Base-by-base conservation (phyloP, 2,329 filamentous ascomycete genomes). In the Alternaria gansuensis region DNA sequence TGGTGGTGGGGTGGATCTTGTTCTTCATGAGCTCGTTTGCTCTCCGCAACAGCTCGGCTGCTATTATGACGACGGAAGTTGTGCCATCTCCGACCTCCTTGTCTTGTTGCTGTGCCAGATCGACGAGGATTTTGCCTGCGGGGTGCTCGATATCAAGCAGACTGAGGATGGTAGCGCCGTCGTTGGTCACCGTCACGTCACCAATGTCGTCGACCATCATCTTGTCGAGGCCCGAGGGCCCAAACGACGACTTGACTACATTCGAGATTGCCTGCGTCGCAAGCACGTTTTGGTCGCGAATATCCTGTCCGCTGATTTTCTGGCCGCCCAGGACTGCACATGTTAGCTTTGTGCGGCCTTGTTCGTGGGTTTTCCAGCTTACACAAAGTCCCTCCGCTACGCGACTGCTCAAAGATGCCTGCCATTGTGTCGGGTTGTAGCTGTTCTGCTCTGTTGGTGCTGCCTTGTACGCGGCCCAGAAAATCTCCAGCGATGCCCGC, bases 121-220 rank as follows among this genome's bases (percentile, higher is more conserved):
- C 95, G 69, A 99, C 95, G 66, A 99, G 85, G 68, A 99, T 99
- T 87, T 97, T 98, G 77, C 95, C 95, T 56, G 95, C 95, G 54
- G 95, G 95, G 81, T 99, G 93, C 79, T 99, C 94, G 75, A 99
- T 93, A 76, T 98, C 95, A 76, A 99, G 87, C 75, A 99, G 85
- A 78, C 88, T 92, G 68, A 99, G 87, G 74, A 99, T 99, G 33
- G 95, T 99, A 54, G 95, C 95, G 76, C 95, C 95, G 80, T 99
- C 95, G 81, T 99, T 99, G 68, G 95, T 99, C 59, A 99, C 95
- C 61, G 95, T 99, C 59, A 99, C 95, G 83, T 99, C 95, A 76
- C 95, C 95, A 79, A 99, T 98, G 78, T 99, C 95, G 82, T 99
- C 95, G 72, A 99, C 95, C 95, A 99, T 98, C 95, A 99, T 99